These are phyloP conservation scores for Saitozyma sp. DNA, from an alignment of 768 basidiomycete species.

Conservation along the genomic window DNA sequence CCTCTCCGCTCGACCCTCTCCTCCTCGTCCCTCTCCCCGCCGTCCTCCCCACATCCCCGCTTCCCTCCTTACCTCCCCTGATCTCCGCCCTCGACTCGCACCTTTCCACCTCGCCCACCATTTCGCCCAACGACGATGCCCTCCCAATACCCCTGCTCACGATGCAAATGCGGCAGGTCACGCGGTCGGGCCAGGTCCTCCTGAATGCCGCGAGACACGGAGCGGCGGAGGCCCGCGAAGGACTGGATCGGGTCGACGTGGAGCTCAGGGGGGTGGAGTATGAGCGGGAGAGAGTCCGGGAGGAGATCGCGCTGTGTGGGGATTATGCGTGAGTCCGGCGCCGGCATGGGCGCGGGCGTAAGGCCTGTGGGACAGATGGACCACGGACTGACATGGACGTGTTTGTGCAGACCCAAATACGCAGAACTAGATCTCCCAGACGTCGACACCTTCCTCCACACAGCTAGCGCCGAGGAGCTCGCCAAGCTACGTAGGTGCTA, in stretches of 20 bases:
- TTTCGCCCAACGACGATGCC: not conserved
- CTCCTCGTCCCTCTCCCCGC: slow-evolving; percentile 36
- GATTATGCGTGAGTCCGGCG: slow-evolving; percentile 36
- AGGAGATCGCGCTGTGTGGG: slow-evolving; percentile 41
- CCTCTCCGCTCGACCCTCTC: slow-evolving; percentile 35
- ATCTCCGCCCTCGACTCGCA: slow-evolving; percentile 14
- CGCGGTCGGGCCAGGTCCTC: slow-evolving; percentile 29
- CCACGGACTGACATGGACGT: not conserved
- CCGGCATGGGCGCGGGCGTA: not conserved
- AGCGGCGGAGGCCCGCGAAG: slow-evolving; percentile 27
- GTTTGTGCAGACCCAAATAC: slow-evolving; percentile 32
- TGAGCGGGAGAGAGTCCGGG: slow-evolving; percentile 34
- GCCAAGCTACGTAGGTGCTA: slow-evolving; percentile 29
- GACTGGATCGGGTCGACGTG: slow-evolving; percentile 33
- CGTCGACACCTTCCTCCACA: slow-evolving; percentile 14
- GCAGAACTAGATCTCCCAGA: slow-evolving; percentile 26
- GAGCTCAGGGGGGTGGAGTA: slow-evolving; percentile 33
- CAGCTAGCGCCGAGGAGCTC: slow-evolving; percentile 9
- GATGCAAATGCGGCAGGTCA: slow-evolving; percentile 31
- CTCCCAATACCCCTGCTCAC: slow-evolving; percentile 20
- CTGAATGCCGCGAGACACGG: slow-evolving; percentile 35
- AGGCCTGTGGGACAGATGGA: not conserved
- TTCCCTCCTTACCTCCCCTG: slow-evolving; percentile 21
- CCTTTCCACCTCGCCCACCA: slow-evolving; percentile 9
- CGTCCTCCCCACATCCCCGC: slow-evolving; percentile 23